Percentiles rank a stretch among this genome's conserved stretches.
Evolutionary conservation across 164 flowering plant species (phyloP).

Genomic region (Magnolia sinica): DNA sequence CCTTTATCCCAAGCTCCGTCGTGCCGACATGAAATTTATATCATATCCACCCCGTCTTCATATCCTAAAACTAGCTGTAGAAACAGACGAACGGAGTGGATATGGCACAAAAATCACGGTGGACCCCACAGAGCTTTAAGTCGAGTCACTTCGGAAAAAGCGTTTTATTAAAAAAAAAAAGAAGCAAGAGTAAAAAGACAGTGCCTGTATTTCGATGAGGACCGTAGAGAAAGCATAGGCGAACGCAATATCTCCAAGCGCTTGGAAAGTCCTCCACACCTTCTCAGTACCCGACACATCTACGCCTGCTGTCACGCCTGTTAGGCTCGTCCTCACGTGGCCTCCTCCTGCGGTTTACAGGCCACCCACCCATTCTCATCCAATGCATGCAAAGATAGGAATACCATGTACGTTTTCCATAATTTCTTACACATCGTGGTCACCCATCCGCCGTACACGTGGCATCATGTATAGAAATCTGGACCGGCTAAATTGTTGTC

Average conservation of each 20-base stretch:
- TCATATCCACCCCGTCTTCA: too few species aligned
- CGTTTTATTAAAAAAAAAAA: too few species aligned
- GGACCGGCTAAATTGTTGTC: too few species aligned
- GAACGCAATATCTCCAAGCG: constrained; percentile 91
- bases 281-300: constrained; percentile 71
- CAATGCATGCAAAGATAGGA: not conserved
- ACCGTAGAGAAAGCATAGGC: constrained; percentile 86
- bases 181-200: not conserved
- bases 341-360: constrained; percentile 21
- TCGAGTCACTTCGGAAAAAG: not conserved
- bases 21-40: too few species aligned
- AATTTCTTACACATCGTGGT: not conserved
- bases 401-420: not conserved
- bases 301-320: constrained; percentile 65
- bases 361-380: not conserved
- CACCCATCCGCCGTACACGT: too few species aligned
- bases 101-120: too few species aligned
- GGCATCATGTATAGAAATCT: too few species aligned
- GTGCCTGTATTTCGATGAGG: constrained; percentile 86
- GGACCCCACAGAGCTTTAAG: too few species aligned
- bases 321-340: constrained; percentile 49
- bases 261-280: constrained; percentile 75
- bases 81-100: too few species aligned
- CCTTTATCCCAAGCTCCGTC: too few species aligned
- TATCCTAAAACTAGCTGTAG: too few species aligned